Base-by-base conservation (phyloP, 495 filamentous ascomycete genomes). In the Penicillium lividum region DNA sequence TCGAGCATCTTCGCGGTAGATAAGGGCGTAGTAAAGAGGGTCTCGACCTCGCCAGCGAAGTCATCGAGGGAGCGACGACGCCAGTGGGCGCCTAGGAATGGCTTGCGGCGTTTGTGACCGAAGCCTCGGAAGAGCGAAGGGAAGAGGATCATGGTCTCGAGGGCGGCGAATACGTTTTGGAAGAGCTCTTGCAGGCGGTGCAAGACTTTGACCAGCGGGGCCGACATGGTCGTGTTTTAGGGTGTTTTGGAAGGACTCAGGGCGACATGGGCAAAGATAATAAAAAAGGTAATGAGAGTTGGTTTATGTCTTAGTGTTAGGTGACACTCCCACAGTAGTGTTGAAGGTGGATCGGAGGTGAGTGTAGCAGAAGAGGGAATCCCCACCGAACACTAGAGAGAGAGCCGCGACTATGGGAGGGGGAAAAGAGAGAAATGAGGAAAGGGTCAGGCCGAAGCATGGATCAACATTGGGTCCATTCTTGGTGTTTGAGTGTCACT, bases 121-220 rank as follows among this genome's bases (percentile, higher is more conserved):
- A 71, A 57, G 38, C 69, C 72, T 34, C 72, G 77, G 59, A 83
- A 75, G 30, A 83, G 60, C 16, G 80, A 79, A 7, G 80, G 76
- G 29, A 84, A 75, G 63, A 84, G 75, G 30, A 77, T 66, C 73
- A 82, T 79, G 59, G 75, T 73, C 53, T 81, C 80, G 38, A 81
- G 64, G 18, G 79, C 80, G 27, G 77, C 65, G 18, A 82, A 69
- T 38, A 84, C 68, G 61, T 80, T 77, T 45, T 80, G 74, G 69
- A 84, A 84, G 50, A 84, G 69, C 61, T 82, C 76, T 68, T 81
- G 76, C 73, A 81, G 72, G 66, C 70, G 69, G 55, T 77, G 76
- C 66, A 79, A 70, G 63, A 78, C 71, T 66, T 76, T 80, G 58
- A 69, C 66, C 51, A 80, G 66, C 47, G 75, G 68, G 31, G 70